These are phyloP conservation scores for Fusarium nelsonii DNA, from an alignment of 2,329 filamentous ascomycete genomes.

Conservation along the genomic window DNA sequence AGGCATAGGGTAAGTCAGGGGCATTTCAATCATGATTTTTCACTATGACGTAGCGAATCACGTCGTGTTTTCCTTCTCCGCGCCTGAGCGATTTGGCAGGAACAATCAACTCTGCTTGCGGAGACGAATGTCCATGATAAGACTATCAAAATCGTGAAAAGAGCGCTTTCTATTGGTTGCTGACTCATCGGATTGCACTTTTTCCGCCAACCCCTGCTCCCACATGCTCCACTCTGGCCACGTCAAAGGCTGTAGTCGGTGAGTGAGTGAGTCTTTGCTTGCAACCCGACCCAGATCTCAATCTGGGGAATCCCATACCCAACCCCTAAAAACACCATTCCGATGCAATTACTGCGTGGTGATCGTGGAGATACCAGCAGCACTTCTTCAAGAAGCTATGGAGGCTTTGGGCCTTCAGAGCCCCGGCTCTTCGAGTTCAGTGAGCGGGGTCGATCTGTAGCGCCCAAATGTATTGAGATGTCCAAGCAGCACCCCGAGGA, in stretches of 20 bases:
- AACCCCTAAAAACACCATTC: slow-evolving; percentile 34
- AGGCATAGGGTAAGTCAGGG: slow-evolving; percentile 11
- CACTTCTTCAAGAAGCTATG: slow-evolving; percentile 41
- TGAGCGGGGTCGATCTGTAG: slow-evolving; percentile 40
- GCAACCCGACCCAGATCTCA: slow-evolving; percentile 31
- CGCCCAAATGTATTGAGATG: slow-evolving; percentile 40
- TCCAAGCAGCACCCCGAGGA: slow-evolving; percentile 40
- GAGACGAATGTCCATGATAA: slow-evolving; percentile 17
- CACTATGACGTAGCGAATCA: slow-evolving; percentile 17
- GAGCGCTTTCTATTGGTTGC: slow-evolving; percentile 6
- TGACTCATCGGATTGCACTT: slow-evolving; percentile 31
- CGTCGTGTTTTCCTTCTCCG: slow-evolving; percentile 2
- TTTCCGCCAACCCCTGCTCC: slow-evolving; percentile 36
- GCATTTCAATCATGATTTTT: background rate
- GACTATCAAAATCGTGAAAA: slow-evolving; percentile 8
- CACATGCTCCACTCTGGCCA: slow-evolving; percentile 35
- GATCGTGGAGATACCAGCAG: slow-evolving; percentile 45
- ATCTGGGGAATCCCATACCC: slow-evolving; percentile 32
- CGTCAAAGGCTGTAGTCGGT: slow-evolving; percentile 44
- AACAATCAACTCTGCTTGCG: slow-evolving; percentile 15
- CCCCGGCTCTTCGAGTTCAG: slow-evolving; percentile 43
- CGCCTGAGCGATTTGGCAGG: slow-evolving; percentile 25
- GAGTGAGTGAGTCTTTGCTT: slow-evolving; percentile 37
- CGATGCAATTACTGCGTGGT: slow-evolving; percentile 44
- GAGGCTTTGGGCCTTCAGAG: slow-evolving; percentile 40